These are phyloP conservation scores for Agrocybe chaxingu DNA, from an alignment of 768 basidiomycete genomes.

Conservation along the genomic window DNA sequence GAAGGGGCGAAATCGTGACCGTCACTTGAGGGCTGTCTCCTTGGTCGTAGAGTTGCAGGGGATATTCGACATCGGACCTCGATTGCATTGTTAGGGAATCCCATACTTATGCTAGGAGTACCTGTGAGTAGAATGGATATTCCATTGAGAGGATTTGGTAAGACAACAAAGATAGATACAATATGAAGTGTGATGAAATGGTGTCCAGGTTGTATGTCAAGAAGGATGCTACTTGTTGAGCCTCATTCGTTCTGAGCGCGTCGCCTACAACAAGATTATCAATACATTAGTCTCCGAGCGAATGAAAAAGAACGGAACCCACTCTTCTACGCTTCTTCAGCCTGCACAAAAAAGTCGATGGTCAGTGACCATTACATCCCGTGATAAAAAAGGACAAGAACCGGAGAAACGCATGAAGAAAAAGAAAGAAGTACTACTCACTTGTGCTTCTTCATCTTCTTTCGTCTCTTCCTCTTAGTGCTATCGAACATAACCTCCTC, in stretches of 20 bases:
- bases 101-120: too few relatives aligned
- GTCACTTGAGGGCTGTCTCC: constrained; percentile 53
- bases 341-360: constrained; percentile 34
- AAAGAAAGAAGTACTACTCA: constrained; percentile 34
- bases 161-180: too few relatives aligned
- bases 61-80: background rate
- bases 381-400: background rate
- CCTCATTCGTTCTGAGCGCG: constrained; percentile 25
- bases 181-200: background rate
- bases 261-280: constrained; percentile 35
- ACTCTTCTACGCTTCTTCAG: constrained; percentile 90
- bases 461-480: constrained; percentile 78
- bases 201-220: background rate
- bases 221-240: constrained; percentile 13
- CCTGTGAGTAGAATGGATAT: too few relatives aligned
- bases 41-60: background rate
- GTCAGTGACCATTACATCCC: background rate
- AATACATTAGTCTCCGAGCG: background rate
- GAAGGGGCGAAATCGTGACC: constrained; percentile 84
- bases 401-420: background rate
- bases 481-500: constrained; percentile 73
- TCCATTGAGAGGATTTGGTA: too few relatives aligned
- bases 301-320: constrained; percentile 22
- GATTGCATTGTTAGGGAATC: constrained; percentile 8
- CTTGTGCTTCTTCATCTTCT: constrained; percentile 99